These are phyloP conservation scores for Calonectria pauciramosa DNA, from an alignment of 2,329 filamentous ascomycete species.

Conservation along the genomic window DNA sequence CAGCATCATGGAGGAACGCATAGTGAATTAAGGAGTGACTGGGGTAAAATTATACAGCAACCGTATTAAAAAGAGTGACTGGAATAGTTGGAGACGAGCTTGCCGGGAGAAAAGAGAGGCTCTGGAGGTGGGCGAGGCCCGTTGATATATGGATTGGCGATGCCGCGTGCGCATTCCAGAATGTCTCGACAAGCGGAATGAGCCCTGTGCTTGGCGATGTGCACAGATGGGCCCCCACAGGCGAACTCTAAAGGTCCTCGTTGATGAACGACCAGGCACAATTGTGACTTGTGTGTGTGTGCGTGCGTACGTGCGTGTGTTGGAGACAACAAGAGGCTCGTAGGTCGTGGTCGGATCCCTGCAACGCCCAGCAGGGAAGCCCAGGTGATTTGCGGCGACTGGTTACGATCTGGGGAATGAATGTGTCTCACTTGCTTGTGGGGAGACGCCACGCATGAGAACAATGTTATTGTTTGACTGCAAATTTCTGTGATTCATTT, in stretches of 20 bases:
- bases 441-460: neutral
- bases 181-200: neutral
- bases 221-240: neutral
- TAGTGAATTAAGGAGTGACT: slow-evolving; percentile 25
- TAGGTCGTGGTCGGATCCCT: neutral
- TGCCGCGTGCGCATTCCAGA: slow-evolving; percentile 5
- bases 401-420: slow-evolving; percentile 7
- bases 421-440: neutral
- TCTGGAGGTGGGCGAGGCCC: neutral
- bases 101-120: neutral
- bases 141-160: slow-evolving; percentile 10
- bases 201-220: slow-evolving; percentile 3
- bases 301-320: neutral
- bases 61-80: slow-evolving; percentile 14
- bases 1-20: slow-evolving; percentile 27
- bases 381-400: neutral
- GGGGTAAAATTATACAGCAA: neutral
- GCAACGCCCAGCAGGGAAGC: neutral
- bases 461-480: neutral
- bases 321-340: neutral
- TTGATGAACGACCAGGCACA: slow-evolving; percentile 9
- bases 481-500: neutral
- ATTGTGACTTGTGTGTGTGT: neutral
- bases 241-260: neutral
- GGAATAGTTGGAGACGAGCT: neutral